phyloP scores from a whole-genome alignment of 768 basidiomycete species.

The Suillus cothurnatus region DNA sequence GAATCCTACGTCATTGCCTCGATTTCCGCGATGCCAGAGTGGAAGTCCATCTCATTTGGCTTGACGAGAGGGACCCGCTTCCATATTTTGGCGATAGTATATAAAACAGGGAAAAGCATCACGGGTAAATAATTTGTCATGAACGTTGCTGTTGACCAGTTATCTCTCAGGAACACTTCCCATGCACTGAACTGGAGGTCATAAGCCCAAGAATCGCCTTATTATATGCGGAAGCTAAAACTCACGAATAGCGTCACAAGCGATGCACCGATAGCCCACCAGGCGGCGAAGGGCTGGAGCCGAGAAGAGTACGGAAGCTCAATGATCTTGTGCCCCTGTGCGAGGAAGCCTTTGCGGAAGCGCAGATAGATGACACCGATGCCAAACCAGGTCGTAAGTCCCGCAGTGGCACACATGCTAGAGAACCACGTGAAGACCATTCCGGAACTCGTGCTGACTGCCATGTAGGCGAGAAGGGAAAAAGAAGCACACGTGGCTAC shows the following conservation, averaged over 20 bases:
- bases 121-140: constrained; percentile 46
- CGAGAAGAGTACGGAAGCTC: constrained; percentile 47
- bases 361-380: constrained; percentile 49
- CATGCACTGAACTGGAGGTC: constrained; percentile 41
- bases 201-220: neutral
- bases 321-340: constrained; percentile 49
- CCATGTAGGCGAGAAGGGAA: constrained; percentile 45
- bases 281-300: constrained; percentile 45
- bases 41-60: constrained; percentile 30
- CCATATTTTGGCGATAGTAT: constrained; percentile 29
- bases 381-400: constrained; percentile 46
- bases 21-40: constrained; percentile 26
- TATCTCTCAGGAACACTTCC: constrained; percentile 42
- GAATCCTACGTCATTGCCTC: constrained; percentile 29
- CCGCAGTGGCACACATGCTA: constrained; percentile 38
- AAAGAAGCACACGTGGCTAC: constrained; percentile 32
- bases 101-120: constrained; percentile 49
- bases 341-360: constrained; percentile 48
- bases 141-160: constrained; percentile 41
- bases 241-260: constrained; percentile 39
- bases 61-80: constrained; percentile 15
- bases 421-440: constrained; percentile 46
- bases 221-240: neutral
- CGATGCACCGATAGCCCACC: constrained; percentile 35
- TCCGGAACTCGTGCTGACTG: constrained; percentile 35